phyloP scores from a whole-genome alignment of 2,329 filamentous ascomycete species.

The Penicillium sp. region DNA sequence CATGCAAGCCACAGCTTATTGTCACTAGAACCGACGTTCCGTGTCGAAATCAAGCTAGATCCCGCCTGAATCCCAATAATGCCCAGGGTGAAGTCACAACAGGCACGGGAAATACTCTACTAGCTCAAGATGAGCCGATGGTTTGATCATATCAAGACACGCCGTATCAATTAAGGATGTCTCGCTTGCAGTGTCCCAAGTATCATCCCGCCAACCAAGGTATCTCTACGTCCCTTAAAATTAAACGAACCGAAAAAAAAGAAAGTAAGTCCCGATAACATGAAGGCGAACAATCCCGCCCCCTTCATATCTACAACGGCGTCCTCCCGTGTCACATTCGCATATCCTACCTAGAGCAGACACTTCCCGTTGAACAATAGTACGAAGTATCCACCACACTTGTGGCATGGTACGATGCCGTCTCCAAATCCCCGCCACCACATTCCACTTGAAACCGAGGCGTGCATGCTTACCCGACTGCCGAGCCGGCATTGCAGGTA shows the following conservation, averaged over 20 bases:
- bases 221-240: not conserved
- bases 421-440: not conserved
- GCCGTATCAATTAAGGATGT: not conserved
- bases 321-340: not conserved
- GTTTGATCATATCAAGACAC: not conserved
- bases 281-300: not conserved
- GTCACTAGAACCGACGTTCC: not conserved
- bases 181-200: not conserved
- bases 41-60: not conserved
- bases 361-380: not conserved
- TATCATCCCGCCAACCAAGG: not conserved
- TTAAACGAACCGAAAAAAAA: not conserved
- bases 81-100: not conserved
- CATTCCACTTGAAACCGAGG: constrained; percentile 3
- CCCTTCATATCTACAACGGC: not conserved
- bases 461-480: constrained; percentile 22
- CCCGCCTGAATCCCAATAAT: not conserved
- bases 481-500: constrained; percentile 17
- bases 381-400: not conserved
- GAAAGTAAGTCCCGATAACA: not conserved
- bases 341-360: not conserved
- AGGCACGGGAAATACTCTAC: not conserved
- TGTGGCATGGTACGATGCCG: not conserved
- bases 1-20: not conserved
- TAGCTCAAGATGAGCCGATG: not conserved